phyloP scores from a whole-genome alignment of 768 basidiomycete species.

The Collybiopsis luxurians region DNA sequence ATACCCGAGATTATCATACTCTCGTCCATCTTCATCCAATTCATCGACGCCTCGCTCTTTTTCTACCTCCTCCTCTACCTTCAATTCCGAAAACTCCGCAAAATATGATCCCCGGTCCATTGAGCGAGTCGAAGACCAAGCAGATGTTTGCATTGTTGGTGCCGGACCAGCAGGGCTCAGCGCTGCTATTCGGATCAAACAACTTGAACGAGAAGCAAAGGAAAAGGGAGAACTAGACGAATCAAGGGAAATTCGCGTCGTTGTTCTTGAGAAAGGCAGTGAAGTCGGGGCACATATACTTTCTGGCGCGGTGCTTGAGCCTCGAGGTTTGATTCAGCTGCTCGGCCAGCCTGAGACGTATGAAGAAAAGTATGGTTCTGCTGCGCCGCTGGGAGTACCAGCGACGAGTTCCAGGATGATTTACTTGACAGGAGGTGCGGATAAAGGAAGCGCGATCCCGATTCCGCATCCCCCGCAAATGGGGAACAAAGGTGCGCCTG shows the following conservation, averaged over 20 bases:
- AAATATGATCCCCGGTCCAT: conserved; percentile 54
- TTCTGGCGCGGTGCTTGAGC: conserved; percentile 94
- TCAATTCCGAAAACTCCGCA: too few species aligned
- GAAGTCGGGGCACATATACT: conserved; percentile 95
- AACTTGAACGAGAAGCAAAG: conserved; percentile 67
- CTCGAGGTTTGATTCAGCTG: conserved; percentile 86
- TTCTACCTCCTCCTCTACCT: too few species aligned
- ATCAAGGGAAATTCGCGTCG: conserved; percentile 81
- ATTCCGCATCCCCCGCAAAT: conserved; percentile 98
- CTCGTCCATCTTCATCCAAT: too few species aligned
- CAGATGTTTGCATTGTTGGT: conserved; percentile 97
- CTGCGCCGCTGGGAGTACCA: conserved; percentile 73
- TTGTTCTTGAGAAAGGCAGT: conserved; percentile 91
- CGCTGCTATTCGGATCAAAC: conserved; percentile 95
- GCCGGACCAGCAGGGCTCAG: conserved; percentile 93
- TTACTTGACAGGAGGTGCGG: conserved; percentile 61
- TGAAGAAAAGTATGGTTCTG: conserved; percentile 8
- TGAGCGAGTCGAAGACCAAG: conserved; percentile 85
- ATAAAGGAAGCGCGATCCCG: conserved; percentile 49
- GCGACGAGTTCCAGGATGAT: conserved; percentile 84
- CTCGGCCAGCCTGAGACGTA: conserved; percentile 28
- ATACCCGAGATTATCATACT: too few species aligned
- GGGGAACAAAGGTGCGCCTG: conserved; percentile 59
- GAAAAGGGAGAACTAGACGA: conserved; percentile 17
- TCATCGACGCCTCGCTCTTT: too few species aligned